These are phyloP conservation scores for Pelargonium fulgidum DNA, from an alignment of 441 rosid genomes.

Conservation along the genomic window DNA sequence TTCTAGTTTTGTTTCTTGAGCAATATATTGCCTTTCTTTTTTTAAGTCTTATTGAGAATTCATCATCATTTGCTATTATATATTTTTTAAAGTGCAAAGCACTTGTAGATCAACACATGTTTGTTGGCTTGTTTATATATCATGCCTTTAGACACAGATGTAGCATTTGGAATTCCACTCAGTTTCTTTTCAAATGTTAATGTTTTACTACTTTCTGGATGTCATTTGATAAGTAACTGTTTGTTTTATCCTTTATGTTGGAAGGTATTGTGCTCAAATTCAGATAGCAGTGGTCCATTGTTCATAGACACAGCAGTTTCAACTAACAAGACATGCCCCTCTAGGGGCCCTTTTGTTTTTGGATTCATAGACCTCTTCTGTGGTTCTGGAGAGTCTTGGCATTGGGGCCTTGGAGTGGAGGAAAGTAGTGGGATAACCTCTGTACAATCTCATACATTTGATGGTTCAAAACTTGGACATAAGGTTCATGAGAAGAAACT, in stretches of 20 bases:
- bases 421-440: constrained; percentile 45
- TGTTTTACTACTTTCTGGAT: constrained; percentile 14
- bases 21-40: constrained; percentile 5
- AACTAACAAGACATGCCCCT: constrained; percentile 38
- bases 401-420: constrained; percentile 67
- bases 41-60: neutral
- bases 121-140: constrained; percentile 6
- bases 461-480: constrained; percentile 33
- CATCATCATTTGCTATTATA: too few relatives aligned
- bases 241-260: constrained; percentile 26
- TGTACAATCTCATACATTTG: constrained; percentile 32
- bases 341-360: constrained; percentile 63
- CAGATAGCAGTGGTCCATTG: constrained; percentile 34
- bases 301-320: constrained; percentile 40
- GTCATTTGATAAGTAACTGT: constrained; percentile 13
- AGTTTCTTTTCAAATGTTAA: neutral
- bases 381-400: constrained; percentile 79
- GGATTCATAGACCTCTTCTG: constrained; percentile 86
- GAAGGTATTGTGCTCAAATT: constrained; percentile 38
- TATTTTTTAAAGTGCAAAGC: neutral
- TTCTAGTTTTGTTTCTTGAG: neutral
- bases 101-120: neutral
- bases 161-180: neutral
- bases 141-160: neutral
- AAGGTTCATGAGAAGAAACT: constrained; percentile 36